Conservation (phyloP, 176 grass and related monocot genomes). For the Oryza meridionalis region DNA sequence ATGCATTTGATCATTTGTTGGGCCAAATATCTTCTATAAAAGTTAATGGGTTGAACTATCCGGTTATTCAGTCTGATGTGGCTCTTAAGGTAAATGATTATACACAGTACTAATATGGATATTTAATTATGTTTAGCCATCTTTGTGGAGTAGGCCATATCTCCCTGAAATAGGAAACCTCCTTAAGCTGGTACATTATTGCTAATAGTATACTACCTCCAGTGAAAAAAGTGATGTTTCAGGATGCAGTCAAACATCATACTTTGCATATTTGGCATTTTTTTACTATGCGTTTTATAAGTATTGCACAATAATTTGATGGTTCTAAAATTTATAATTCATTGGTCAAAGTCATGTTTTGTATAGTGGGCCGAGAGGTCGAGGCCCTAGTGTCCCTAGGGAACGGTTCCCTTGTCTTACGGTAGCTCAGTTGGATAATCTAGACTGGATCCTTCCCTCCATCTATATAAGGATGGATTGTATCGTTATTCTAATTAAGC, state of each 20-base stretch:
- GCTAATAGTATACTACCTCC: background rate
- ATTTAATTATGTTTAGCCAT: slow-evolving; percentile 9
- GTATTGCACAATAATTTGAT: no score
- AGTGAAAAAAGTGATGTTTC: background rate
- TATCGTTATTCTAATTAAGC: no score
- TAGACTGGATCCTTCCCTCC: no score
- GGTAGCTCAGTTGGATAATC: no score
- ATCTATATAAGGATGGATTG: no score
- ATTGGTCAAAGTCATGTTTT: background rate
- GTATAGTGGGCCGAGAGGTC: background rate
- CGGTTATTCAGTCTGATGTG: slow-evolving; percentile 68
- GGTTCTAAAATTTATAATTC: background rate
- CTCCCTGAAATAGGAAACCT: background rate
- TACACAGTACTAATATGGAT: background rate
- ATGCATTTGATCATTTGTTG: slow-evolving; percentile 69
- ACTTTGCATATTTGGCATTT: no score
- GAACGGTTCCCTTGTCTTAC: no score
- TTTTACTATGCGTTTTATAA: no score
- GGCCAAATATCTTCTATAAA: slow-evolving; percentile 78
- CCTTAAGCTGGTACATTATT: slow-evolving; percentile 16
- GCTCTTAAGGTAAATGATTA: slow-evolving; percentile 76
- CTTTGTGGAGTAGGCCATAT: slow-evolving; percentile 3
- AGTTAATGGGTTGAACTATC: slow-evolving; percentile 56
- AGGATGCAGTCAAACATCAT: background rate
- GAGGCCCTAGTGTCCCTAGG: no score